Evolutionary conservation across 768 basidiomycete species (phyloP).

Genomic region (Boletus coccyginus): DNA sequence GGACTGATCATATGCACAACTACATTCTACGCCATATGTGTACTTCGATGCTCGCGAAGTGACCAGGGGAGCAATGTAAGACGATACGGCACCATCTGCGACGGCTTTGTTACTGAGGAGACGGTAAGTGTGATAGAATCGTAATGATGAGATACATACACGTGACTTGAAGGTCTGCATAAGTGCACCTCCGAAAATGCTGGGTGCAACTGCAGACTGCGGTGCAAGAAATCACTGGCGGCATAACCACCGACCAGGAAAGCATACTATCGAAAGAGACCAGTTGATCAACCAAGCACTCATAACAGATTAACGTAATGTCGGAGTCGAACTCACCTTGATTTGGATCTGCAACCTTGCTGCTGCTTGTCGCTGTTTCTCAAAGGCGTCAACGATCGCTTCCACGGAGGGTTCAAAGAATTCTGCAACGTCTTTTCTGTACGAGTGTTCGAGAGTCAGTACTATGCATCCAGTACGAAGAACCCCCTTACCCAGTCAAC

Average conservation of each 20-base stretch:
- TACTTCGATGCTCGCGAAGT: slow-evolving; percentile 40
- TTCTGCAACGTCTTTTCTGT: slow-evolving; percentile 34
- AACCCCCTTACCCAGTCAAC: slow-evolving; percentile 31
- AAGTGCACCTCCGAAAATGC: slow-evolving; percentile 29
- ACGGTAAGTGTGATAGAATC: not conserved
- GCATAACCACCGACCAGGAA: slow-evolving; percentile 52
- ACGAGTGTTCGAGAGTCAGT: not conserved
- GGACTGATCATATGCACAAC: slow-evolving; percentile 20
- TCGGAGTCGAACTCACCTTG: slow-evolving; percentile 11
- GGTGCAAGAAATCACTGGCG: slow-evolving; percentile 44
- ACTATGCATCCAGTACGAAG: not conserved
- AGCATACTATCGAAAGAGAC: slow-evolving; percentile 25
- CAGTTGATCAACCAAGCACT: not conserved
- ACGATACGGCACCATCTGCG: slow-evolving; percentile 4
- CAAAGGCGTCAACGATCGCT: slow-evolving; percentile 33
- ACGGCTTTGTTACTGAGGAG: slow-evolving; percentile 41
- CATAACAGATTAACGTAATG: not conserved
- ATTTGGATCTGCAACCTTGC: slow-evolving; percentile 24
- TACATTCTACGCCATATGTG: slow-evolving; percentile 37
- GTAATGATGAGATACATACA: slow-evolving; percentile 30
- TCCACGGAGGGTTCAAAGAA: slow-evolving; percentile 45
- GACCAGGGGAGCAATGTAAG: slow-evolving; percentile 42
- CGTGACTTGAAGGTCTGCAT: slow-evolving; percentile 45
- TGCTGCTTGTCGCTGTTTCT: slow-evolving; percentile 20
- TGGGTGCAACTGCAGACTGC: slow-evolving; percentile 33